Base-by-base conservation (phyloP, 2,329 filamentous ascomycete species). In the Xylaria polymorpha region DNA sequence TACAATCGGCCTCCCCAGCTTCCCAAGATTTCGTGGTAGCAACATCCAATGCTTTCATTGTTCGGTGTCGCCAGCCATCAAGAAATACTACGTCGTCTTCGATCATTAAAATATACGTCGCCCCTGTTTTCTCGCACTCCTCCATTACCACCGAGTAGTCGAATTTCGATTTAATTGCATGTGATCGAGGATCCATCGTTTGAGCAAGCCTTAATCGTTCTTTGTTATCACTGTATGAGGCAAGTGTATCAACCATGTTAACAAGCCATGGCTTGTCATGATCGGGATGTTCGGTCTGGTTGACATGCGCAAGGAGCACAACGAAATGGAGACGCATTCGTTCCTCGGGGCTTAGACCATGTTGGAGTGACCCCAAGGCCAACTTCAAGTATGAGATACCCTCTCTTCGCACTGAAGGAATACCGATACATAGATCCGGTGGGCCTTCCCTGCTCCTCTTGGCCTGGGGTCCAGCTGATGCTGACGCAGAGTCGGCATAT, bases 71-170 rank as follows among this genome's bases (percentile, higher is more conserved):
- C 74, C 75, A 77, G 10, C 74, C 74, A 65, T 76, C 74, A 20
- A 77, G 32, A 55, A 73, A 73, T 12, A 77, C 69, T 7, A 76
- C 74, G 43, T 77, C 76, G 37, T 77, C 76, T 50, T 77, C 76
- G 1, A 76, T 61, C 32, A 73, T 74, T 65, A 77, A 60, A 50
- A 70, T 74, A 51, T 76, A 73, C 0, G 55, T 44, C 1, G 75
- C 69, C 3, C 67, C 63, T 10, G 72, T 71, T 51, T 69, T 72
- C 58, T 60, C 68, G 56, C 74, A 77, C 43, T 74, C 75, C 43
- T 71, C 69, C 64, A 75, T 70, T 12, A 74, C 69, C 7, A 74
- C 65, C 1, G 72, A 71, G 43, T 74, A 76, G 66, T 76, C 73
- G 20, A 76, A 71, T 57, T 76, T 75, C 64, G 72, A 43, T 51